Evolutionary conservation across 768 basidiomycete genomes (phyloP), one percentile per base, ranked within the genome.

Genomic region (Tricholoma flavovirens): DNA sequence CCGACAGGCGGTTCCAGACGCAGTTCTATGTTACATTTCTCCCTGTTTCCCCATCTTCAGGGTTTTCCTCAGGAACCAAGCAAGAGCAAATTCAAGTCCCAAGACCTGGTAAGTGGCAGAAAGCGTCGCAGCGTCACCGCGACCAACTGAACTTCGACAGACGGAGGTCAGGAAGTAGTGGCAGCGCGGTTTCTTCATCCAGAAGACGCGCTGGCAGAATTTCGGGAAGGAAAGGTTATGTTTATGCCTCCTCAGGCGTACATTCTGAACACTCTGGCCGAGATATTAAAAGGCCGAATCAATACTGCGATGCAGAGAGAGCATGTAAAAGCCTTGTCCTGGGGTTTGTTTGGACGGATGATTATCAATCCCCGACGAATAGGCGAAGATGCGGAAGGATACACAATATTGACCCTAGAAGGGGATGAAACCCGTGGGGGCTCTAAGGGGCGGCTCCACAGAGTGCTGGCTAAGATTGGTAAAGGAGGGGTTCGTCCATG

Each of bases 241-340:
- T 74, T 88, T 45, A 83, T 88, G 83, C 87, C 87, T 15, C 88
- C 88, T 11, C 88, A 90, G 65, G 86, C 77, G 64, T 90, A 90
- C 66, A 77, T 90, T 51, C 68, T 89, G 24, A 71, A 75, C 9
- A 88, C 85, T 3, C 74, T 90, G 35, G 74, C 82, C 4, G 74
- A 73, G 30, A 72, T 88, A 32, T 70, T 88, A 21, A 56, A 66
- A 2, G 79, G 78, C 40, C 56, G 66, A 6, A 52, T 58, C 50
- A 79, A 70, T 56, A 81, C 79, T 2, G 36, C 61, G 0, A 73
- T 71, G 14, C 82, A 87, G 62, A 72, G 78, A 38, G 72, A 68
- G 30, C 71, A 69, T 56, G 73, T 86, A 9, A 66, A 71, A 49
- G 59, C 59, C 15, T 69, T 88, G 10, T 83, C 87, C 1, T 55